Evolutionary conservation across 176 grass and related monocot species (phyloP), one percentile per base, ranked within the genome.

Genomic region (Bromus sterilis): DNA sequence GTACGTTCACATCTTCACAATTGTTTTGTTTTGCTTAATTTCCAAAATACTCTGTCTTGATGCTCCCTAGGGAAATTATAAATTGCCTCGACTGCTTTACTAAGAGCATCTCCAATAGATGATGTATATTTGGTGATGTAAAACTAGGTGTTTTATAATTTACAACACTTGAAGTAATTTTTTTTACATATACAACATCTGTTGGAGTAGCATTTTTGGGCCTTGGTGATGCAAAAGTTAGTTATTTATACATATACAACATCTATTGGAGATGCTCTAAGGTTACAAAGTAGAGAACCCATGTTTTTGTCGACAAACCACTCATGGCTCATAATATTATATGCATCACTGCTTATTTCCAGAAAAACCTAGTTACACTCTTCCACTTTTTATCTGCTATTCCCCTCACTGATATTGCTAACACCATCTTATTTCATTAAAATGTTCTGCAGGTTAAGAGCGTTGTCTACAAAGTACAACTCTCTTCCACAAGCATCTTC

Each of bases 391-490:
- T 39, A 63, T 41, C 6, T 23, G 40, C 35, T 79, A 0, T 40
- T 9, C 40, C 5, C 6, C 4, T 18, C 36, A 35, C 41, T 57
- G 62, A 13, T 69, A 14, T 71, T 13, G 21, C 32, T 33, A 51
- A 21, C 31, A 5, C 35, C 75, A 66, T 66, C 57, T 89, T 79
- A 56, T 66, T 15, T 88, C 6, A 42, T 12, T 51, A 5, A 23
- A 21, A 23, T 67, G 36, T n/a, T 76, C 76, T 71, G 16, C 23
- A 98, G 92, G 82, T 86, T 94, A 84, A 93, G 92, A 79, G 95
- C 92, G 82, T 87, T 98, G 66, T 64, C 84, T 65, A 91, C 95
- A 63, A 98, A 95, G 58, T 91, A 89, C 61, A 94, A 98, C 55
- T 76, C 82, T 37, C 71, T 69, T 62, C 95, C 92, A 11, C 55